Evolutionary conservation across 2,329 filamentous ascomycete genomes (phyloP), one percentile per base, ranked within the genome.

Genomic region (Ophiostoma tasmaniense): DNA sequence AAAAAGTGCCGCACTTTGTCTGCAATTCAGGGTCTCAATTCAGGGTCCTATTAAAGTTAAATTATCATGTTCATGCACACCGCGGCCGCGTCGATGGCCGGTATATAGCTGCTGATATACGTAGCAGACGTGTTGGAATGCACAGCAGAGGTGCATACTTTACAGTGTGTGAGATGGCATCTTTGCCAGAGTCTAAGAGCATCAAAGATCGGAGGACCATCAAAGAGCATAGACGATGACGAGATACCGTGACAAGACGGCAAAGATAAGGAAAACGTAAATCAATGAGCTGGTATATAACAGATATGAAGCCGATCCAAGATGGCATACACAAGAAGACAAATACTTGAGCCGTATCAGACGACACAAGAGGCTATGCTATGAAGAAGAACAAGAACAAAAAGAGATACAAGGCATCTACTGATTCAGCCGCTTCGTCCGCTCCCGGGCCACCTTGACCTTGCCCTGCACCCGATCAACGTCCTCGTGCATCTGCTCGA

Each of bases 391-490:
- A 17, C 11, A 13, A 13, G 35, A 65, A 37, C 42, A 28, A 28
- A 17, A 30, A 2, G 1, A 8, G 35, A n/a, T n/a, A n/a, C n/a
- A n/a, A n/a, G 10, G 33, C 50, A 3, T 2, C 37, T 35, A 35
- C 28, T 68, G 73, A 66, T 71, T 74, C 74, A 93, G 87, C 80
- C 89, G 90, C 76, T 82, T 84, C 70, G 89, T 84, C 69, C 90
- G 84, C 74, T 88, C 87, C 80, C 90, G 92, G n/a, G 88, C 90
- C 71, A 93, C 86, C 71, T 84, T 82, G 69, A 93, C 79, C 83
- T 94, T 94, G 71, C 83, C 83, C 61, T 84, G 82, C 20, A 92
- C 81, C 6, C 89, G 81, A 71, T 89, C 86, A 2, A 84, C 84
- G 77, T 93, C 89, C 68, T 87, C 81, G 72, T 89, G 88, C 71